Base-by-base conservation (phyloP, 2,329 filamentous ascomycete genomes). In the Ophiostoma quercus region DNA sequence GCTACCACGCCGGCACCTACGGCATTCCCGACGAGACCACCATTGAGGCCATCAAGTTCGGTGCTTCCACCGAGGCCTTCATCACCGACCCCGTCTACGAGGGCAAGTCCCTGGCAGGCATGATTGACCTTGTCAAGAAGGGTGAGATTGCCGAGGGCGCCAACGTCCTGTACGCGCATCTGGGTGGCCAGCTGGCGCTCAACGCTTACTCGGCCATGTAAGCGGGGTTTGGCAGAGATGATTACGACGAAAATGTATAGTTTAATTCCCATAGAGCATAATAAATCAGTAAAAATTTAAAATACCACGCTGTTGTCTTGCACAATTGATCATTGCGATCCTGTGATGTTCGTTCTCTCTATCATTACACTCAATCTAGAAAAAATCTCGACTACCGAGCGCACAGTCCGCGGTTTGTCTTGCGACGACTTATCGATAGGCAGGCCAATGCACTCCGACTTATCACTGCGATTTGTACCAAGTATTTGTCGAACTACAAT, bases 71-170 rank as follows among this genome's bases (percentile, higher is more conserved):
- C 0, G 90, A 92, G 79, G 90, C 85, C 0, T 88, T 92, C 74
- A 90, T 92, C 72, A 92, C 89, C 0, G 90, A 92, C 75, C 90
- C 89, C 0, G 90, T 92, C 1, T 92, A 92, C 75, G 89, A 91
- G 79, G 90, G 90, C 0, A 92, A 92, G 84, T 90, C 87, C 74
- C 79, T 92, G 77, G 88, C 88, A 3, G 90, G 89, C 0, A 84
- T 92, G 88, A 85, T 91, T 74, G 88, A 88, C 76, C 79, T 91
- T 80, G 85, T 91, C 22, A 83, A 80, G 73, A 85, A 84, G 67
- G 88, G 85, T 0, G 85, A 88, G 76, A 87, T 92, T 71, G 57
- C 76, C 0, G 77, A 79, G 3, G 83, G 83, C 0, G 87, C 86
- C n/a, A 90, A 89, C 74, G 85, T 92, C 41, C 75, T 92, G 71